Evolutionary conservation across 306 rosid species (phyloP), one percentile per base, ranked within the genome.

Genomic region (Lupinus albus): DNA sequence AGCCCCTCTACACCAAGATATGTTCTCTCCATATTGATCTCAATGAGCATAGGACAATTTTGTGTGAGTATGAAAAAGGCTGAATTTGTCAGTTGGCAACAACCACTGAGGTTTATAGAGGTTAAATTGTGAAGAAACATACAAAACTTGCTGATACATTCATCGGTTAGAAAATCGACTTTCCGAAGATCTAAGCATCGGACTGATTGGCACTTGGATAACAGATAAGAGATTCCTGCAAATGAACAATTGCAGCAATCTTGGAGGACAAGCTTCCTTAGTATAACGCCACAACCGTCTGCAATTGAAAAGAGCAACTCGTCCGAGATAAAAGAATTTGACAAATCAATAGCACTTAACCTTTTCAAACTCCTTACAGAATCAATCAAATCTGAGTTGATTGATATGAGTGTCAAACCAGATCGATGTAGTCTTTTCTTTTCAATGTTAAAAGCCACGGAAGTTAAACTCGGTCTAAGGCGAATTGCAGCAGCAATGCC

Each of bases 21-120:
- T 38, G 90, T 84, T 18, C 71, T 78, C 69, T 70, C 83, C 96
- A 92, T 89, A 46, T 60, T 69, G 61, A 89, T 77, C 72, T 77
- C 84, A 42, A 33, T 69, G n/a, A 89, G 66, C 46, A 76, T 14
- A 30, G 81, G 78, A 49, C 93, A 92, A 61, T 71, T 89, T 80
- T 61, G 75, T 41, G 78, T 36, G 70, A 92, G 87, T 3, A 39
- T 63, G 80, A 81, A 73, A 70, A 89, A 79, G 35, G 95, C 77
- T 33, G 77, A 79, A 70, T 76, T 48, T 8, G 96, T 84, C 45
- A 89, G 69, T 48, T 55, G 61, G 15, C 48, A 20, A 77, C 86
- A 87, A 39, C 41, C 56, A 61, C 84, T 64, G 32, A 92, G 85
- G 85, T 82, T 78, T 72, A 92, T 79, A 48, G 80, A 79, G 28